Conservation (phyloP, 228 moss, liverwort and hornwort species). For the Sphagnum magellanicum region DNA sequence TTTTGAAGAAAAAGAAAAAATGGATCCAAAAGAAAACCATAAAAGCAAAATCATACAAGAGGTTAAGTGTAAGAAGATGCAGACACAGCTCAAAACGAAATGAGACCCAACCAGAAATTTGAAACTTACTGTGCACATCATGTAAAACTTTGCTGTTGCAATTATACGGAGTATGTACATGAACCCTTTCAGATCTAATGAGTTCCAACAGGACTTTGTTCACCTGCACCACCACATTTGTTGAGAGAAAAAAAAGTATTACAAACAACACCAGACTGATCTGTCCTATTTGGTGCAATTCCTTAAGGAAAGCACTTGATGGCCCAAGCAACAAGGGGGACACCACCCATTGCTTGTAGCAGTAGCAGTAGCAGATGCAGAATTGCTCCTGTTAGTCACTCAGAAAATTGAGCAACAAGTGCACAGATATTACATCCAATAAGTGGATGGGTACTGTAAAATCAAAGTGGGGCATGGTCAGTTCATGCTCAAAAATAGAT, state of each 20-base stretch:
- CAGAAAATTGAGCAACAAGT: no score
- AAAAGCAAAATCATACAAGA: no score
- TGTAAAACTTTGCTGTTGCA: slow-evolving; percentile 22
- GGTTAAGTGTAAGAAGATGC: no score
- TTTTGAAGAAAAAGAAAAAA: no score
- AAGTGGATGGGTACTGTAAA: no score
- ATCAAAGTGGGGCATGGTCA: not conserved
- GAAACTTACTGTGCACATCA: slow-evolving; percentile 33
- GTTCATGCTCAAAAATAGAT: not conserved
- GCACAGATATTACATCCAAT: no score
- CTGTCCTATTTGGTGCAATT: not conserved
- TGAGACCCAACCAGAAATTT: not conserved
- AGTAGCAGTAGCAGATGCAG: no score
- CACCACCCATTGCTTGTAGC: not conserved
- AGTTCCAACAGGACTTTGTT: slow-evolving; percentile 58
- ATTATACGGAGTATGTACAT: slow-evolving; percentile 23
- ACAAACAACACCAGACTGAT: no score
- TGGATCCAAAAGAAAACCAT: no score
- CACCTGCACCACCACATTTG: slow-evolving; percentile 36
- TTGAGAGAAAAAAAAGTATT: no score
- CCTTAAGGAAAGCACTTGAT: not conserved
- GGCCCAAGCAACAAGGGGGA: not conserved
- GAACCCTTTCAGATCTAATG: slow-evolving; percentile 41
- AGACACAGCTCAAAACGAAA: not conserved
- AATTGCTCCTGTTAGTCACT: not conserved